Percentiles rank a stretch among this genome's conserved stretches.
These are phyloP conservation scores for Carex myosuroides DNA, from an alignment of 176 grass and related monocot genomes.

Conservation along the genomic window DNA sequence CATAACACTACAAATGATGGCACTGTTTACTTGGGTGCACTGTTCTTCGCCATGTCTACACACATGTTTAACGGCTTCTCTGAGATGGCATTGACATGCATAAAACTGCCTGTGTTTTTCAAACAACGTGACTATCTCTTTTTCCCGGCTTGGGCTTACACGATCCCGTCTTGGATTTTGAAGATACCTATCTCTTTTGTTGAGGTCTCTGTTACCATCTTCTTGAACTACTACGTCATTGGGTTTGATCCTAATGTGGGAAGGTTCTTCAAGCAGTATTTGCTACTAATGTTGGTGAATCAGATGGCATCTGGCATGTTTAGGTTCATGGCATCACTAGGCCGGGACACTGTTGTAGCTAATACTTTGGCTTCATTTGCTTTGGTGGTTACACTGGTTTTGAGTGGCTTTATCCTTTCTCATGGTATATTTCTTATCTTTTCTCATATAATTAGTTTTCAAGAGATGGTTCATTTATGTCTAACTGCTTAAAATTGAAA, in stretches of 20 bases:
- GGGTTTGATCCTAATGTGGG: conserved; percentile 53
- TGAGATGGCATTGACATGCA: conserved; percentile 54
- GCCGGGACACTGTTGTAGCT: conserved; percentile 51
- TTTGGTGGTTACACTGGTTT: conserved; percentile 40
- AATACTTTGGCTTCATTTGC: conserved; percentile 51
- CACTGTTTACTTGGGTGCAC: conserved; percentile 44
- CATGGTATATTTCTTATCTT: conserved; percentile 30
- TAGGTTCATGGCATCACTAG: conserved; percentile 42
- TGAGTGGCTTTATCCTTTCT: conserved; percentile 57
- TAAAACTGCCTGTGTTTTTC: conserved; percentile 69
- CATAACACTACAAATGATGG: conserved; percentile 28
- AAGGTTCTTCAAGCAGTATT: conserved; percentile 62
- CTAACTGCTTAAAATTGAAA: not conserved
- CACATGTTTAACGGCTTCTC: conserved; percentile 68
- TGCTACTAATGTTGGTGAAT: conserved; percentile 43
- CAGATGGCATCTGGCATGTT: conserved; percentile 56
- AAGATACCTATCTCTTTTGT: conserved; percentile 54
- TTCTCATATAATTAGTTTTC: not conserved
- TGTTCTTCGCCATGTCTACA: conserved; percentile 43
- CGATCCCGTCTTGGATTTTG: conserved; percentile 58
- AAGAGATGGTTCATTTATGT: not conserved
- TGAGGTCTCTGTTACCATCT: conserved; percentile 52
- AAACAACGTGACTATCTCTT: conserved; percentile 71
- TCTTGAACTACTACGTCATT: conserved; percentile 63
- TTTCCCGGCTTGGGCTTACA: conserved; percentile 58